Conservation (phyloP, 805 yeast species). For the Hanseniaspora osmophila region DNA sequence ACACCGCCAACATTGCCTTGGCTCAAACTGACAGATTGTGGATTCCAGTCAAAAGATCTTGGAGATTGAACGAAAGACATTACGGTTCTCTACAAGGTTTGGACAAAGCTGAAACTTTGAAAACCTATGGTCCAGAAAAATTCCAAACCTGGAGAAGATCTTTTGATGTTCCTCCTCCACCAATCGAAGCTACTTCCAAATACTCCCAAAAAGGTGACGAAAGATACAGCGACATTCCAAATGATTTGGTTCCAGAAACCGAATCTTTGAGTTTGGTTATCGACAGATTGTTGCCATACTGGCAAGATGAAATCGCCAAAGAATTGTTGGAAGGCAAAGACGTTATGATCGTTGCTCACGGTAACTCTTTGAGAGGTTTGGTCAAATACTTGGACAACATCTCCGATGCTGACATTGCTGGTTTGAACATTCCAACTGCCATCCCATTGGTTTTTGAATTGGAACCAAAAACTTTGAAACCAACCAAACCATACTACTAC, state of each 20-base stretch:
- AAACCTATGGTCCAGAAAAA: slow-evolving; percentile 76
- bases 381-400: slow-evolving; percentile 92
- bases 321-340: slow-evolving; percentile 79
- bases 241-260: slow-evolving; percentile 77
- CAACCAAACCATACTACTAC: slow-evolving; percentile 87
- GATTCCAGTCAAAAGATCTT: slow-evolving; percentile 84
- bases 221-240: slow-evolving; percentile 76
- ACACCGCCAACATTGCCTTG: slow-evolving; percentile 91
- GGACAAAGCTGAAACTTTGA: slow-evolving; percentile 89
- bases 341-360: slow-evolving; percentile 91
- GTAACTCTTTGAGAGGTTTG: slow-evolving; percentile 93
- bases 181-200: slow-evolving; percentile 59
- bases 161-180: slow-evolving; percentile 92
- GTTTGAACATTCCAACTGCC: slow-evolving; percentile 95
- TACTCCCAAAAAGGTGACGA: slow-evolving; percentile 76
- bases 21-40: slow-evolving; percentile 78
- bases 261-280: slow-evolving; percentile 90
- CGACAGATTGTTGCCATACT: slow-evolving; percentile 92
- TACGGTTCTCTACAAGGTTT: slow-evolving; percentile 98
- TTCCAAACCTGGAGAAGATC: slow-evolving; percentile 97
- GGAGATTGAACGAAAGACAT: slow-evolving; percentile 98
- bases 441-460: slow-evolving; percentile 94
- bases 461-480: slow-evolving; percentile 62
- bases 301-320: slow-evolving; percentile 82
- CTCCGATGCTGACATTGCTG: slow-evolving; percentile 84